These are phyloP conservation scores for Kwoniella europaea DNA, from an alignment of 768 basidiomycete species.

Conservation along the genomic window DNA sequence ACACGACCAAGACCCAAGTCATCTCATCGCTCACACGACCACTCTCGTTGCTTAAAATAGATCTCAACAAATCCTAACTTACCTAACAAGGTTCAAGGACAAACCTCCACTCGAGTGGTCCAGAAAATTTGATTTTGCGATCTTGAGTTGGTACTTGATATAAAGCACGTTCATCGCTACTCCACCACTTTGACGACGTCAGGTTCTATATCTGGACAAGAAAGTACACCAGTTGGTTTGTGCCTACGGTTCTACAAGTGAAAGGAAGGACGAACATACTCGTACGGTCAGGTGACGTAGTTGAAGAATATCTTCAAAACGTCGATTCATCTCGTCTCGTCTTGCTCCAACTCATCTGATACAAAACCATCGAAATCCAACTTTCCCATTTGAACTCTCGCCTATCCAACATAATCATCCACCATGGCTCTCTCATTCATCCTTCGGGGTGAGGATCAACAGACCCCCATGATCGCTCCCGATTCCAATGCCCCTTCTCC, in stretches of 20 bases:
- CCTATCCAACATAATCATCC: neutral
- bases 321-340: neutral
- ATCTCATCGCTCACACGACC: conserved; percentile 22
- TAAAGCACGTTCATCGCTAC: conserved; percentile 1
- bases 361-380: neutral
- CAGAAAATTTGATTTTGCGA: neutral
- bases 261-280: neutral
- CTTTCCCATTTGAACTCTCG: neutral
- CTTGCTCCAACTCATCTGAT: neutral
- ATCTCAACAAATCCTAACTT: neutral
- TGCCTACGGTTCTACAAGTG: too few species aligned
- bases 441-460: conserved; percentile 25
- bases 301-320: neutral
- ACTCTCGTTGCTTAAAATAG: conserved; percentile 8
- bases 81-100: neutral
- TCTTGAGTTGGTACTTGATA: neutral
- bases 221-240: too few species aligned
- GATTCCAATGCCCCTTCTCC: conserved; percentile 24
- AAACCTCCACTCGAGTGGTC: conserved; percentile 18
- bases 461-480: conserved; percentile 26
- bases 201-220: neutral
- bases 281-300: conserved; percentile 9
- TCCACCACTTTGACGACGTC: neutral
- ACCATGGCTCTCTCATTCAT: conserved; percentile 34
- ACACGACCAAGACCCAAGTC: conserved; percentile 13